Evolutionary conservation across 805 yeast species (phyloP).

Genomic region (Candida alai): DNA sequence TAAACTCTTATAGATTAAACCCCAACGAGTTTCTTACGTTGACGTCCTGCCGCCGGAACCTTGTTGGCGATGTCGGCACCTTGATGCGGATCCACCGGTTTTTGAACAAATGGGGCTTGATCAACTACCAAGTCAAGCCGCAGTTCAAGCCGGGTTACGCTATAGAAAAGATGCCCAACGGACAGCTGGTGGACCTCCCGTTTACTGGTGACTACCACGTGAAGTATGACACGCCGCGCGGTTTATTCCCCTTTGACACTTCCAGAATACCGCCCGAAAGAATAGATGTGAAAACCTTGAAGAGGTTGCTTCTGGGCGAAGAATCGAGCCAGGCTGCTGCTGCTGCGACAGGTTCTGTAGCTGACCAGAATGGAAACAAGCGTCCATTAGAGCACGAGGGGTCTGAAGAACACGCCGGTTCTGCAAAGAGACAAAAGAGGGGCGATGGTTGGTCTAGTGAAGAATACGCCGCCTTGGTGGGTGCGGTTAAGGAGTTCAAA

Average conservation of each 20-base stretch:
- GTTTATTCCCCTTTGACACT: slow-evolving; percentile 86
- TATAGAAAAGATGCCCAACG: slow-evolving; percentile 47
- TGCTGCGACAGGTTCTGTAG: slow-evolving; percentile 6
- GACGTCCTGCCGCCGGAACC: slow-evolving; percentile 85
- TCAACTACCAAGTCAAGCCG: slow-evolving; percentile 88
- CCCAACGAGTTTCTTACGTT: slow-evolving; percentile 87
- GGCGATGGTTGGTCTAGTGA: slow-evolving; percentile 61
- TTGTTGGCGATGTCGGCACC: slow-evolving; percentile 90
- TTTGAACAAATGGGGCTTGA: slow-evolving; percentile 87
- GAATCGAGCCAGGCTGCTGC: background rate
- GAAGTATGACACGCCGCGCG: slow-evolving; percentile 85
- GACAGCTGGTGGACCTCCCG: slow-evolving; percentile 52
- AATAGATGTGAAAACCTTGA: slow-evolving; percentile 36
- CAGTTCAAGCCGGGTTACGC: slow-evolving; percentile 62
- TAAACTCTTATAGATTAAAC: slow-evolving; percentile 81
- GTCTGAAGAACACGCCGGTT: background rate
- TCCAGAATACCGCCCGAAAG: slow-evolving; percentile 61
- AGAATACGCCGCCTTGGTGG: slow-evolving; percentile 57
- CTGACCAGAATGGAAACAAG: slow-evolving; percentile 8
- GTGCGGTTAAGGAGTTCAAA: slow-evolving; percentile 57
- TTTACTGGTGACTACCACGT: slow-evolving; percentile 74
- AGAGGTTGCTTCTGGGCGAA: slow-evolving; percentile 18
- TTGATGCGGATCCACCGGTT: slow-evolving; percentile 81
- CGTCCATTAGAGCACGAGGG: slow-evolving; percentile 7
- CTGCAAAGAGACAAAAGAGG: slow-evolving; percentile 12